Percentiles rank a stretch among this genome's conserved stretches.
These are phyloP conservation scores for Cercospora brassicicola DNA, from an alignment of 2,329 filamentous ascomycete genomes.

Conservation along the genomic window DNA sequence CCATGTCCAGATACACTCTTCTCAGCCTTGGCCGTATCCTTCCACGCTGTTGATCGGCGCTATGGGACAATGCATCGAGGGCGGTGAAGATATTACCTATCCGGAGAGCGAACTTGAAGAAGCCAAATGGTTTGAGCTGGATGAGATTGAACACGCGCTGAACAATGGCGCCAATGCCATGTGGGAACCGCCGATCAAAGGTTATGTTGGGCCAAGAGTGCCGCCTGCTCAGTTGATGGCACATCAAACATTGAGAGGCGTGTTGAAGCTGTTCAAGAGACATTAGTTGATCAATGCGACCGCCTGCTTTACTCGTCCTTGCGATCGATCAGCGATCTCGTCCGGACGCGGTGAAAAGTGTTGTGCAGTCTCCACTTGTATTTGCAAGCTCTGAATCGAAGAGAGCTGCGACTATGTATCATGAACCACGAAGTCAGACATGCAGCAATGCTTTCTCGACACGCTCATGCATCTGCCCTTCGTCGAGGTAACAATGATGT, in stretches of 20 bases:
- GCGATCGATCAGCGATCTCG: neutral
- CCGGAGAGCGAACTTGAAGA: slow-evolving; percentile 29
- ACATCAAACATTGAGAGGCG: slow-evolving; percentile 27
- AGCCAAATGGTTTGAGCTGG: slow-evolving; percentile 30
- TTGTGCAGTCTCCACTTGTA: neutral
- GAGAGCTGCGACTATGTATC: neutral
- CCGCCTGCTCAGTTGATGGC: slow-evolving; percentile 28
- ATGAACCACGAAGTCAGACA: neutral
- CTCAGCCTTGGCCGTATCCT: slow-evolving; percentile 85
- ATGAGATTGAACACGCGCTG: slow-evolving; percentile 28
- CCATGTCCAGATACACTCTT: slow-evolving; percentile 76
- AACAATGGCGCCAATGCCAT: slow-evolving; percentile 28
- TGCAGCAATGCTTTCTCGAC: neutral
- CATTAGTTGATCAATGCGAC: neutral
- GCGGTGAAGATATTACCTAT: slow-evolving; percentile 28
- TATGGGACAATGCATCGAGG: slow-evolving; percentile 28
- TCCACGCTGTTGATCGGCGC: slow-evolving; percentile 76
- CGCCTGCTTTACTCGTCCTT: neutral
- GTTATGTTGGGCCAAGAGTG: slow-evolving; percentile 27
- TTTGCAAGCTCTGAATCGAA: neutral
- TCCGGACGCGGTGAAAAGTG: neutral
- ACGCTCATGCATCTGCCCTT: neutral
- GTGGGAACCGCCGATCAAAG: slow-evolving; percentile 30
- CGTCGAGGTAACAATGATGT: neutral
- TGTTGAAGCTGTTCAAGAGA: slow-evolving; percentile 25